These are phyloP conservation scores for Darksidea phi DNA, from an alignment of 495 filamentous ascomycete species.

Conservation along the genomic window DNA sequence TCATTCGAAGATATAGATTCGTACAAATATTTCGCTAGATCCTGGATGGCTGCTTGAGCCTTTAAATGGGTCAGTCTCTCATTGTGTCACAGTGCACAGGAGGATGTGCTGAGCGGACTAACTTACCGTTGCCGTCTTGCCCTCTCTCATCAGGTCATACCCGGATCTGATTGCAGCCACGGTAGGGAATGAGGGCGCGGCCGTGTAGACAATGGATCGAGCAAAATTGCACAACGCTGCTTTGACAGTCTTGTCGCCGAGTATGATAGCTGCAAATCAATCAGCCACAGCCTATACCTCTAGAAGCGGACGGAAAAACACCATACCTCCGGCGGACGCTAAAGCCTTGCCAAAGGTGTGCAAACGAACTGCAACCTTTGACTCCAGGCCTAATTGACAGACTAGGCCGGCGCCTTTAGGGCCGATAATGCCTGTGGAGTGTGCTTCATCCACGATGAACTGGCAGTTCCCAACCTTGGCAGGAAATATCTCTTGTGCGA, in stretches of 20 bases:
- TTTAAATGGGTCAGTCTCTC: too few species aligned
- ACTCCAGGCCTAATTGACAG: slow-evolving; percentile 60
- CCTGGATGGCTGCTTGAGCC: too few species aligned
- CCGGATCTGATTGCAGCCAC: slow-evolving; percentile 50
- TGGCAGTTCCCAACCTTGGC: slow-evolving; percentile 53
- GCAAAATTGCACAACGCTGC: slow-evolving; percentile 60
- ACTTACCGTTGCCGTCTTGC: slow-evolving; percentile 47
- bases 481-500: slow-evolving; percentile 12
- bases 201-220: slow-evolving; percentile 58
- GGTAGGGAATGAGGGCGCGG: slow-evolving; percentile 53
- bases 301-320: not conserved
- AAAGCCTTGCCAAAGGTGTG: slow-evolving; percentile 77
- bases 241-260: slow-evolving; percentile 5
- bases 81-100: too few species aligned
- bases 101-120: too few species aligned
- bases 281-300: not conserved
- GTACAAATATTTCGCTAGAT: too few species aligned
- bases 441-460: slow-evolving; percentile 76
- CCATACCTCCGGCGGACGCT: slow-evolving; percentile 65
- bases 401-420: slow-evolving; percentile 63
- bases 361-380: slow-evolving; percentile 64
- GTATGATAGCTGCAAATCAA: slow-evolving; percentile 1
- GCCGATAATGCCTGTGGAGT: slow-evolving; percentile 67
- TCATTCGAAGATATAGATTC: too few species aligned
- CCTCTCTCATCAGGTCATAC: slow-evolving; percentile 48